Evolutionary conservation across 129 eudicot species (phyloP).

Genomic region (Chrysanthemum makinoi): DNA sequence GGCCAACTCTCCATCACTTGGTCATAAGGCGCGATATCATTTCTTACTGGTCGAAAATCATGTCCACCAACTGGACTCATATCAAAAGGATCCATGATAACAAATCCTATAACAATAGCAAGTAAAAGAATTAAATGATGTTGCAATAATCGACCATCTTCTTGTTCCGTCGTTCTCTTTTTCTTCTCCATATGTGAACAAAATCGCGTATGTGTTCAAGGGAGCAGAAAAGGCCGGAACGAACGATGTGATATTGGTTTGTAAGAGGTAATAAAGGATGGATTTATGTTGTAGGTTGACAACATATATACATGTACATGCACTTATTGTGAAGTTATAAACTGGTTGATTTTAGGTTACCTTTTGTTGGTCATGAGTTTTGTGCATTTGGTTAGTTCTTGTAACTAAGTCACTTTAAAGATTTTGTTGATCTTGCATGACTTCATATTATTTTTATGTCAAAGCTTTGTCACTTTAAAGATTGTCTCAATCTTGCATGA

Average conservation of each 20-base stretch:
- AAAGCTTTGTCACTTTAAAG: not conserved
- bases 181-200: conserved; percentile 49
- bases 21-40: conserved; percentile 74
- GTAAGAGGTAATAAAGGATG: conserved; percentile 16
- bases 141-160: conserved; percentile 40
- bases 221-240: conserved; percentile 13
- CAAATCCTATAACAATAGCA: conserved; percentile 51
- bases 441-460: conserved; percentile 2
- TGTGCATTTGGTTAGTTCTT: conserved; percentile 26
- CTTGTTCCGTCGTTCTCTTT: conserved; percentile 32
- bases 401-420: conserved; percentile 28
- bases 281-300: conserved; percentile 30
- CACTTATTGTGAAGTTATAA: conserved; percentile 32
- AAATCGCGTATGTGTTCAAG: not conserved
- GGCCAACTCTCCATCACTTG: conserved; percentile 85
- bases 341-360: conserved; percentile 44
- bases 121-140: conserved; percentile 51
- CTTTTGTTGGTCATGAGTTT: conserved; percentile 42
- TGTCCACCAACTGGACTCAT: conserved; percentile 79
- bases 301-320: not conserved
- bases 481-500: not conserved
- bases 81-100: conserved; percentile 77
- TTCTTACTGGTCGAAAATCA: conserved; percentile 72
- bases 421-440: conserved; percentile 25
- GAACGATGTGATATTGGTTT: conserved; percentile 22